Evolutionary conservation across 176 grass and related monocot genomes (phyloP).

Genomic region (Oryza brachyantha): DNA sequence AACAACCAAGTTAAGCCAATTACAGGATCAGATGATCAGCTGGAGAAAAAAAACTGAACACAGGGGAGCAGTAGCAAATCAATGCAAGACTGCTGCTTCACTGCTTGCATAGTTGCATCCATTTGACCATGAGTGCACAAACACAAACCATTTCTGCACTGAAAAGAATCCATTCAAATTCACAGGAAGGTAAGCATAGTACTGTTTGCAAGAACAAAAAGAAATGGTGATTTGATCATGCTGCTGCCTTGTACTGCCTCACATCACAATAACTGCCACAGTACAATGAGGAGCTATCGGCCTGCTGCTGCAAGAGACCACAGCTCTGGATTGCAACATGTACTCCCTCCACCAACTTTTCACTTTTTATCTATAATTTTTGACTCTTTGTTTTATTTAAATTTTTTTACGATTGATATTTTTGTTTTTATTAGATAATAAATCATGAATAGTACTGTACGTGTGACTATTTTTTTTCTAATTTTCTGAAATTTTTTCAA

Average conservation of each 20-base stretch:
- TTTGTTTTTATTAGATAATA: no score
- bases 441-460: no score
- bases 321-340: no score
- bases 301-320: constrained; percentile 17
- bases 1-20: neutral
- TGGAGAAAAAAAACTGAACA: no score
- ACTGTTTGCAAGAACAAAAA: neutral
- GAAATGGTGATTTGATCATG: neutral
- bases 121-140: neutral
- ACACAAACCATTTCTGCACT: neutral
- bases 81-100: neutral
- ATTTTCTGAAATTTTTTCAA: no score
- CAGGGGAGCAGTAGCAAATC: neutral
- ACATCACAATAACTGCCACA: constrained; percentile 31
- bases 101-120: neutral
- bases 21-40: no score
- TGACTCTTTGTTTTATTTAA: no score
- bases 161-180: constrained; percentile 14
- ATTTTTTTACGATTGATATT: no score
- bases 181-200: neutral
- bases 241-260: constrained; percentile 1
- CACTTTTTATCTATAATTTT: no score
- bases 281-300: neutral
- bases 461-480: no score
- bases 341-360: no score